Conservation (phyloP, 2,329 filamentous ascomycete species). For the Colletotrichum shisoi region DNA sequence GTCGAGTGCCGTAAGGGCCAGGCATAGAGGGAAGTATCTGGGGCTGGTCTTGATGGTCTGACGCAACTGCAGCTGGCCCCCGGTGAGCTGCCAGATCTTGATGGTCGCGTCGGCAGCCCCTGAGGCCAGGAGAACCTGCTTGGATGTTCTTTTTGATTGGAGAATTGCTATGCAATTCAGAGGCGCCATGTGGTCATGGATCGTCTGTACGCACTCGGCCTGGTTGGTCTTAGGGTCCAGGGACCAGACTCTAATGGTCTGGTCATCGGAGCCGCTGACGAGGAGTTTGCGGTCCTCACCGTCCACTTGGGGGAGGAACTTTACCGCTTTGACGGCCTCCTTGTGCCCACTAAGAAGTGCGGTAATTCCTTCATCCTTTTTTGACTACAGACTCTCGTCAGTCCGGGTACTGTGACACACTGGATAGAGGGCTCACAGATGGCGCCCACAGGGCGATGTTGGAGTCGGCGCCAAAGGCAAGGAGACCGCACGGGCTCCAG, state of each 20-base stretch:
- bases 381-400: slow-evolving; percentile 28
- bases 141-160: slow-evolving; percentile 43
- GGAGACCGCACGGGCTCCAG: slow-evolving; percentile 76
- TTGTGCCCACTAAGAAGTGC: slow-evolving; percentile 77
- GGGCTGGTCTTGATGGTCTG: slow-evolving; percentile 78
- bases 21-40: slow-evolving; percentile 80
- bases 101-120: slow-evolving; percentile 82
- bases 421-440: slow-evolving; percentile 27
- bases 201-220: slow-evolving; percentile 60
- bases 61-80: slow-evolving; percentile 60
- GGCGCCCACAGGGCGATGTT: slow-evolving; percentile 91
- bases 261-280: slow-evolving; percentile 83
- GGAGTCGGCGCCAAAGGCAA: slow-evolving; percentile 89
- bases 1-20: slow-evolving; percentile 72
- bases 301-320: slow-evolving; percentile 69
- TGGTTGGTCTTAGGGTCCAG: slow-evolving; percentile 43
- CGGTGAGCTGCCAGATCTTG: slow-evolving; percentile 72
- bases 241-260: slow-evolving; percentile 77
- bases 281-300: slow-evolving; percentile 64
- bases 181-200: slow-evolving; percentile 74
- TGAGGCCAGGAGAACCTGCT: slow-evolving; percentile 69
- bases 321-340: slow-evolving; percentile 82
- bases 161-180: slow-evolving; percentile 72
- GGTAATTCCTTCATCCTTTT: slow-evolving; percentile 62
- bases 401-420: not conserved